Evolutionary conservation across 305 asterid species (phyloP).

Genomic region (Nicotiana rustica): DNA sequence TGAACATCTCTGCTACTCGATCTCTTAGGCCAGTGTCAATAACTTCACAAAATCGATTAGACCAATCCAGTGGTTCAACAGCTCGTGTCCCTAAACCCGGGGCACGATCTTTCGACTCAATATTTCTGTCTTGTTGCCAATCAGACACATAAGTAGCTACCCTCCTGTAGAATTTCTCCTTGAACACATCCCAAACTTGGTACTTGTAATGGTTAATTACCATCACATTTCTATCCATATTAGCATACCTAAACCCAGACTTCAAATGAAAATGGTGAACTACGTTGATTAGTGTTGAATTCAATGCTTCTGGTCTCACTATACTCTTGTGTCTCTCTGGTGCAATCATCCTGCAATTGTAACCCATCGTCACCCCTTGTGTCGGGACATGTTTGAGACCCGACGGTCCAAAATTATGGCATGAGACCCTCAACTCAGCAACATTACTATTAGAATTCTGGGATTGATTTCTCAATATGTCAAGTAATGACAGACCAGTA

Average conservation of each 20-base stretch:
- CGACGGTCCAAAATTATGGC: slow-evolving; percentile 77
- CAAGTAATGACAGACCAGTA: slow-evolving; percentile 39
- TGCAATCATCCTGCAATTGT: slow-evolving; percentile 63
- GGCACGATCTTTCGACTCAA: slow-evolving; percentile 70
- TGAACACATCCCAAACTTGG: slow-evolving; percentile 87
- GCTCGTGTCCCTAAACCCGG: slow-evolving; percentile 81
- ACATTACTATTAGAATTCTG: slow-evolving; percentile 37
- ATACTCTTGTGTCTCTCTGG: slow-evolving; percentile 89
- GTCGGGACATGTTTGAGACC: slow-evolving; percentile 52
- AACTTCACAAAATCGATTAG: slow-evolving; percentile 67
- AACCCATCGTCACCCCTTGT: slow-evolving; percentile 67
- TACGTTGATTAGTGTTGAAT: slow-evolving; percentile 60
- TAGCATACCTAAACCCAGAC: slow-evolving; percentile 46
- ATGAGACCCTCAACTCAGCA: slow-evolving; percentile 58
- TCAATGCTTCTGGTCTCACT: slow-evolving; percentile 62
- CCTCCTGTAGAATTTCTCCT: slow-evolving; percentile 70
- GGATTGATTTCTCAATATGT: slow-evolving; percentile 41
- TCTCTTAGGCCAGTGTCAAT: slow-evolving; percentile 60
- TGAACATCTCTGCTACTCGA: slow-evolving; percentile 47
- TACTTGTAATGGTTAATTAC: slow-evolving; percentile 82
- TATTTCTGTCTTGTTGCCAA: slow-evolving; percentile 67
- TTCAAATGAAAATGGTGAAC: slow-evolving; percentile 77
- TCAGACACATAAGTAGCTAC: slow-evolving; percentile 82
- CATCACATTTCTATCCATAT: slow-evolving; percentile 44
- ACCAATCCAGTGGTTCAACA: slow-evolving; percentile 72